Base-by-base conservation (phyloP, 1,284 basidiomycete species). In the Ceratorhiza oryzae-sativae region DNA sequence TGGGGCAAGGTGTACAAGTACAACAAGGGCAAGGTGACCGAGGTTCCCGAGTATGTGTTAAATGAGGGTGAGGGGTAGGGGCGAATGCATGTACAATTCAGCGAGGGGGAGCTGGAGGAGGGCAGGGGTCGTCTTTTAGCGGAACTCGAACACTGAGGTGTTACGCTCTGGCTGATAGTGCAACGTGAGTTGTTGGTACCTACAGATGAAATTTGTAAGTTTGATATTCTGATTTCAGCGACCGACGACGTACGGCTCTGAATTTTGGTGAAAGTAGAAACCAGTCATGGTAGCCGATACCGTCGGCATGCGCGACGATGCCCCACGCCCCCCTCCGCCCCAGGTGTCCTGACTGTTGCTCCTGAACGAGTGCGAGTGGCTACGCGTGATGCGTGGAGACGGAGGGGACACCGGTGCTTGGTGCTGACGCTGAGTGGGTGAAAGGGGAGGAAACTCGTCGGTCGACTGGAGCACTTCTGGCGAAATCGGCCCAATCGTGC, bases 221-320 rank as follows among this genome's bases (percentile, higher is more conserved):
- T 61, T 73, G 63, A 72, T 15, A 6, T 1, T 55, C 51, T 3
- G 30, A 34, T 32, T 71, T 71, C 51, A 48, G 67, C n/a, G 75
- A 15, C 51, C 60, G 56, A 32, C 13, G 27, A 87, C 90, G 82
- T 78, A 94, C 88, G 92, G 92, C 77, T 94, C 92, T 70, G 90
- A 92, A 77, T 92, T 91, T 82, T 91, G 90, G 82, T 97, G 95
- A 82, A 93, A 97, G 82, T 97, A 98, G 81, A 94, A 97, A 30
- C 93, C 93, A 75, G 86, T 90, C 91, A 95, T 94, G 53, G 79
- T 78, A n/a, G 77, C 78, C 10, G 65, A 51, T 39, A 39, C 30
- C 13, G 34, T 48, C 18, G 48, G 34, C 62, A 51, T 20, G 87
- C 89, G 18, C 90, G 90, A 71, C 85, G 71, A 53, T 42, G 42